Base-by-base conservation (phyloP, 1,284 basidiomycete genomes). In the Athelia sp. region DNA sequence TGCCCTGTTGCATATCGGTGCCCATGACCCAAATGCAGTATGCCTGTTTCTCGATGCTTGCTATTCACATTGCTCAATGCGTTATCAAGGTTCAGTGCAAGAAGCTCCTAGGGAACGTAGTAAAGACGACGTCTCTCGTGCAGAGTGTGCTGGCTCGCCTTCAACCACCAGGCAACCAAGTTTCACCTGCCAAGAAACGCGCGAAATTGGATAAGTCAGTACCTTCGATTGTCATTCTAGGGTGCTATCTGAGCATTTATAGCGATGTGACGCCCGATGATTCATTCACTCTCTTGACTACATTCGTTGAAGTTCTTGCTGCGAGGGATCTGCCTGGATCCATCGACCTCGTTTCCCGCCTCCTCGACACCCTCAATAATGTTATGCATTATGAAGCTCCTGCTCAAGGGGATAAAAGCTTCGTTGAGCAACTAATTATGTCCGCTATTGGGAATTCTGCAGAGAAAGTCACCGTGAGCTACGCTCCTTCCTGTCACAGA, bases 351-450 rank as follows among this genome's bases (percentile, higher is more conserved):
- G 73, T 95, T 23, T 79, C 85, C 0, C 75, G 74, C 46, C 73
- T 96, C 6, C 74, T 97, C 48, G 87, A 93, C 47, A 82, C 84
- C 1, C 72, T 97, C 35, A 83, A 79, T 52, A 78, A 76, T 44
- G 74, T 93, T 4, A 70, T 88, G 2, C 81, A 84, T 51, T 72
- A 74, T 13, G 62, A 75, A 3, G 63, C 75, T 3, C 59, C 72
- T 21, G 62, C 71, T 2, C 70, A 74, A 21, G 73, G 76, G n/a
- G 89, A 91, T 44, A 75, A 82, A 21, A 83, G 79, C 56, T 97
- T 92, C 58, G 71, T 88, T n/a, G 85, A 93, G 62, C 93, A 96
- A 65, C 76, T 93, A 54, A 64, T 96, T 19, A 88, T 97, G 77
- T 82, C 86, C 14, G 86, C 86, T 2, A 75, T 95, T 43, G 85